These are phyloP conservation scores for Wickerhamomyces sp. DNA, from an alignment of 1,139 yeast species.

Conservation along the genomic window DNA sequence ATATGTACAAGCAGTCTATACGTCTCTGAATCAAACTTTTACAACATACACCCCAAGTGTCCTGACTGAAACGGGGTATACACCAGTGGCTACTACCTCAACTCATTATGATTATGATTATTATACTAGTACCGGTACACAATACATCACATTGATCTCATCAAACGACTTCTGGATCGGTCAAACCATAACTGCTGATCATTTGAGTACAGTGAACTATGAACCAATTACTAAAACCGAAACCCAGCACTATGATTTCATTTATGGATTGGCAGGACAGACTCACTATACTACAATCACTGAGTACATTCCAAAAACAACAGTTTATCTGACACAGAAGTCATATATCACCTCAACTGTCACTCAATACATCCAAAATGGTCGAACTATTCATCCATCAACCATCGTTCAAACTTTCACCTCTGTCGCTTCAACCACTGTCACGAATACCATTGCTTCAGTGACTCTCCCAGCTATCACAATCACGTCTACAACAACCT, in stretches of 20 bases:
- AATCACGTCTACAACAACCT: conserved; percentile 8
- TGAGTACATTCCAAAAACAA: conserved; percentile 9
- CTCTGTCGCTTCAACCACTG: conserved; percentile 1
- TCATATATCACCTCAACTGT: conserved; percentile 8
- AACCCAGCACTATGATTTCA: conserved; percentile 9
- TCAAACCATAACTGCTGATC: conserved; percentile 4
- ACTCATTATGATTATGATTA: conserved; percentile 3
- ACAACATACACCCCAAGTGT: conserved; percentile 8
- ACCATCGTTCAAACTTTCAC: conserved; percentile 15
- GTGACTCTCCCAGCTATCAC: conserved; percentile 6
- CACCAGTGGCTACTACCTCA: neutral
- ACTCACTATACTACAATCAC: conserved; percentile 13
- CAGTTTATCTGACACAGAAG: conserved; percentile 8
- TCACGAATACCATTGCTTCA: conserved; percentile 4
- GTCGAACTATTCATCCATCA: conserved; percentile 11
- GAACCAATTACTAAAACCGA: conserved; percentile 5
- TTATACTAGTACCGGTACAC: conserved; percentile 9
- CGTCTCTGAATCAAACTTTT: conserved; percentile 8
- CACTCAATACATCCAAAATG: conserved; percentile 13
- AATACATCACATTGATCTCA: conserved; percentile 11
- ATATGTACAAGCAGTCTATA: conserved; percentile 4
- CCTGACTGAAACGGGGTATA: conserved; percentile 2
- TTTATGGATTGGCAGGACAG: conserved; percentile 9
- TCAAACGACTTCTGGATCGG: conserved; percentile 16
- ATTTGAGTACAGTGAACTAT: conserved; percentile 1